These are phyloP conservation scores for Avena atlantica DNA, from an alignment of 176 grass and related monocot species.

Conservation along the genomic window DNA sequence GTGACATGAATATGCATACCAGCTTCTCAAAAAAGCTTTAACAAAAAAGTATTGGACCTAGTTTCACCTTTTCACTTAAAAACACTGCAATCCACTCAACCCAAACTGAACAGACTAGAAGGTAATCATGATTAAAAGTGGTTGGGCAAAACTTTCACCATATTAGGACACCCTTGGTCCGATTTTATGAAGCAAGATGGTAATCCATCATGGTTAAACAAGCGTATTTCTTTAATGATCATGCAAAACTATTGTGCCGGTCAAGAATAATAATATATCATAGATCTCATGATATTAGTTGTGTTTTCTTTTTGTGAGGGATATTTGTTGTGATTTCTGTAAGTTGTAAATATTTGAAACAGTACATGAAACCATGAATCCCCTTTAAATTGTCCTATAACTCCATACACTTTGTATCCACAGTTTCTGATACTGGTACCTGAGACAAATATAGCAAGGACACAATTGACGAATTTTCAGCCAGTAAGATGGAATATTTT, in stretches of 20 bases:
- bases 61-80: slow-evolving; percentile 12
- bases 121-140: slow-evolving; percentile 28
- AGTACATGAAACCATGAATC: not conserved
- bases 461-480: slow-evolving; percentile 18
- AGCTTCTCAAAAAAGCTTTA: slow-evolving; percentile 24
- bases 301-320: not conserved
- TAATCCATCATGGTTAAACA: not conserved
- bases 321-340: slow-evolving; percentile 26
- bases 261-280: slow-evolving; percentile 12
- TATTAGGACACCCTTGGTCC: not conserved
- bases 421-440: slow-evolving; percentile 11
- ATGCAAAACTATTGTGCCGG: slow-evolving; percentile 19
- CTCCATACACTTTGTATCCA: slow-evolving; percentile 15
- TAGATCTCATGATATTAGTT: slow-evolving; percentile 12
- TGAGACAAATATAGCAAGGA: slow-evolving; percentile 32
- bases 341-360: slow-evolving; percentile 25
- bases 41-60: slow-evolving; percentile 10
- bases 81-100: slow-evolving; percentile 16
- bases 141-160: not conserved
- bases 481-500: slow-evolving; percentile 27
- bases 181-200: not conserved
- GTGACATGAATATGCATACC: slow-evolving; percentile 21
- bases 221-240: not conserved
- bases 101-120: slow-evolving; percentile 24
- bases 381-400: slow-evolving; percentile 2